Conservation (phyloP, 1,139 yeast species). For the Pichia sp. region DNA sequence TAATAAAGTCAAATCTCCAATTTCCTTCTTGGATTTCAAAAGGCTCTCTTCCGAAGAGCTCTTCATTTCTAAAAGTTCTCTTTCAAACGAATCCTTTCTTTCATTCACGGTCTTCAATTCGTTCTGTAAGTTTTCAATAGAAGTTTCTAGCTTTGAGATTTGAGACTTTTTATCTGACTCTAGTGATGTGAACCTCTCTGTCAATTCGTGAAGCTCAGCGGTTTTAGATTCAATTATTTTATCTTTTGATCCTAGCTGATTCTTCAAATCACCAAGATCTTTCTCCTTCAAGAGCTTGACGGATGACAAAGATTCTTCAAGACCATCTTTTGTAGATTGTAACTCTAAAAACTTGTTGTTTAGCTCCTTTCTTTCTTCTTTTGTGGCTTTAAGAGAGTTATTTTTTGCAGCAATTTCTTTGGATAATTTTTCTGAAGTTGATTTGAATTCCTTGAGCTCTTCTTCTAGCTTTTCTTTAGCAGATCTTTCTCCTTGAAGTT, state of each 20-base stretch:
- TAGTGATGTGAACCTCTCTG: not conserved
- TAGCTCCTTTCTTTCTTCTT: not conserved
- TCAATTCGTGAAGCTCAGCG: constrained; percentile 2
- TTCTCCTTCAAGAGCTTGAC: not conserved
- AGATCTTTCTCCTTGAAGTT: not conserved
- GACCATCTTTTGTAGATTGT: not conserved
- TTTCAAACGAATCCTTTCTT: not conserved
- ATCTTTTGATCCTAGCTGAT: not conserved
- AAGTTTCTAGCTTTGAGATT: not conserved
- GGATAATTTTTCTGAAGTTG: not conserved
- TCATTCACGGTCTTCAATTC: not conserved
- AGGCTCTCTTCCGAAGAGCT: constrained; percentile 1
- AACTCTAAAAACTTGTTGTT: not conserved
- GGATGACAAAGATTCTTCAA: not conserved
- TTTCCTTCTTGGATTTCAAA: not conserved
- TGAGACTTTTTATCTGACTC: not conserved
- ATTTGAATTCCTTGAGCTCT: not conserved
- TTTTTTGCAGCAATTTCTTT: not conserved
- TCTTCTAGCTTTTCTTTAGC: not conserved
- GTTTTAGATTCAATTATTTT: not conserved
- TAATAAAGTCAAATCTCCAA: not conserved
- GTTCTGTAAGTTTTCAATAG: not conserved
- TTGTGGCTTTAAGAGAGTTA: not conserved
- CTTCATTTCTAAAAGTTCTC: not conserved
- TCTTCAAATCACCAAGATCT: not conserved